phyloP scores from a whole-genome alignment of 2,329 filamentous ascomycete species.

The Hymenoscyphus fructigenus region DNA sequence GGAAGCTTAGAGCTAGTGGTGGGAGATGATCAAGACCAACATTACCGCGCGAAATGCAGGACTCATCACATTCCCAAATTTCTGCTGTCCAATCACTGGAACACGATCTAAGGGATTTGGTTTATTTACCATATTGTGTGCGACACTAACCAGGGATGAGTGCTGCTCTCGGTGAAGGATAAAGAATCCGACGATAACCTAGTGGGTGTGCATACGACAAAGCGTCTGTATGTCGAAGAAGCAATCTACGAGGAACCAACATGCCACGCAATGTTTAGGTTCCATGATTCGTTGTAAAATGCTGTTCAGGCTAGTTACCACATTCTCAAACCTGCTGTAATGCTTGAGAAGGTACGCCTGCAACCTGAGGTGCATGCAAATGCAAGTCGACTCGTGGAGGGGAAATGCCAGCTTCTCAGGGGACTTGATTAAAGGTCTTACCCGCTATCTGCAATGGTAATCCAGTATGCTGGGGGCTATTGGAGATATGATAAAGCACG shows the following conservation, averaged over 20 bases:
- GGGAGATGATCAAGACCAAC: not conserved
- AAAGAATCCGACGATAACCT: not conserved
- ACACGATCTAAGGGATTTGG: not conserved
- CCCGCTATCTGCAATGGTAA: not conserved
- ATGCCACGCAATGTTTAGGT: not conserved
- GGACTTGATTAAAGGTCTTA: slow-evolving; percentile 1
- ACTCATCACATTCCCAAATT: not conserved
- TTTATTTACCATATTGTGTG: not conserved
- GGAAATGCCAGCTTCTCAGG: not conserved
- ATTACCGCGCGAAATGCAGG: not conserved
- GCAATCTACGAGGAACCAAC: not conserved
- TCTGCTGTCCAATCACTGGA: not conserved
- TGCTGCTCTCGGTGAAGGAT: not conserved
- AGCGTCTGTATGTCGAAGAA: not conserved
- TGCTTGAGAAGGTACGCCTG: not conserved
- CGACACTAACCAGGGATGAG: not conserved
- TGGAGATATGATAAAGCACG: not conserved
- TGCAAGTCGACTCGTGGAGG: not conserved
- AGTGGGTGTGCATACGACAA: not conserved
- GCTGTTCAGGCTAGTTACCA: not conserved
- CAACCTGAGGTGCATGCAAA: not conserved
- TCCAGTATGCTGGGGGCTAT: not conserved
- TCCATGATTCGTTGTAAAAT: not conserved
- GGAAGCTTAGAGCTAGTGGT: not conserved
- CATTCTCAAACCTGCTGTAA: not conserved